Evolutionary conservation across 164 flowering plant species (phyloP).

Genomic region (Magnolia changhungtana): DNA sequence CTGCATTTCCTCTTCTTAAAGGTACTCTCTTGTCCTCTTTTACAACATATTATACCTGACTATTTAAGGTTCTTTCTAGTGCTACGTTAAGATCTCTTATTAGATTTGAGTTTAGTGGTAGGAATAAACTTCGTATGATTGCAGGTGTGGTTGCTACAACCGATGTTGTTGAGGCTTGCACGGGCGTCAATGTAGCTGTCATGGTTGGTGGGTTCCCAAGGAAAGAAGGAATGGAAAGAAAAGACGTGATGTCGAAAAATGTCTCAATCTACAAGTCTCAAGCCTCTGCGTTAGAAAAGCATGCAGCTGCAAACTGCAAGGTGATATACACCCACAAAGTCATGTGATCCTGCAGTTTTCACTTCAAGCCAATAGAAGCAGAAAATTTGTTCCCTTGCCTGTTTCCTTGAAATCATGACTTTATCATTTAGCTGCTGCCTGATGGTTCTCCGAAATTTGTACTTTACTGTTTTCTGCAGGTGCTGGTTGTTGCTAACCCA

Average conservation of each 20-base stretch:
- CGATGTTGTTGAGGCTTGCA: constrained; percentile 95
- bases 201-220: constrained; percentile 99
- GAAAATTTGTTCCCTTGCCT: not conserved
- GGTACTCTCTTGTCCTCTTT: constrained; percentile 29
- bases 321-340: constrained; percentile 23
- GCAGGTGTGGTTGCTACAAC: constrained; percentile 98
- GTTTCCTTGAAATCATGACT: not conserved
- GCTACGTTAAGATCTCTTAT: not conserved
- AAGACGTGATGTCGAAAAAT: constrained; percentile 96
- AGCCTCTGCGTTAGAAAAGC: constrained; percentile 90
- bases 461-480: constrained; percentile 40
- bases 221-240: constrained; percentile 99
- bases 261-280: constrained; percentile 96
- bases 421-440: not conserved
- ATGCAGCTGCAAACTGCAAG: constrained; percentile 99
- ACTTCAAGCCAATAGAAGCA: not conserved
- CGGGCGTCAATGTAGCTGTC: constrained; percentile 91
- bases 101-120: not conserved
- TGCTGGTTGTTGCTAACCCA: constrained; percentile 96
- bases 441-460: not conserved
- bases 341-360: not conserved
- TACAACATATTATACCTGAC: not conserved
- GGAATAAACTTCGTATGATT: not conserved
- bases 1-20: constrained; percentile 94
- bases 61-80: not conserved